Base-by-base conservation (phyloP, 306 rosid genomes). In the Dalbergia cochinchinensis region DNA sequence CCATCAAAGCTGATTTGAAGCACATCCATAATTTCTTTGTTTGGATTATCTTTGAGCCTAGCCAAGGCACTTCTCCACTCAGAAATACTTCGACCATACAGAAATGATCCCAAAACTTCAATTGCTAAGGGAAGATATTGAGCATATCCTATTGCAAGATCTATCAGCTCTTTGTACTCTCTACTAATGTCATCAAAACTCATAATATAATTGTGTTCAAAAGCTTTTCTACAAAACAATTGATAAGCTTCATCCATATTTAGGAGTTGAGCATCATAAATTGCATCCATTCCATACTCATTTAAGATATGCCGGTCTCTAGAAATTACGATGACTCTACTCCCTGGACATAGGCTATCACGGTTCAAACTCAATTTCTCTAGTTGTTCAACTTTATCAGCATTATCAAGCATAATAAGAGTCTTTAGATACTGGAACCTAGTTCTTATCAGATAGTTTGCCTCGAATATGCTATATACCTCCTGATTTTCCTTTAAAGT, bases 81-180 rank as follows among this genome's bases (percentile, higher is more conserved):
- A 11, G 54, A 35, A 55, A 34, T 18, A 13, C 12, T 4, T 35
- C 18, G 18, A 2, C 11, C 18, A 60, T 3, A 60, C 39, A 79
- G 4, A 60, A 37, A 70, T 5, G 83, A 69, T 3, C 77, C 77
- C 61, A 70, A 47, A 16, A 79, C 65, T 61, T 48, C 10, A 42
- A 79, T 47, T 61, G 58, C 77, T 1, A 79, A 35, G 8, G 69
- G 77, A 69, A 59, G 83, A 15, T 64, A 62, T 13, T 79, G 26
- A 35, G 54, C 55, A 79, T 79, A 22, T 34, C 42, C 15, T 5
- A 70, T 12, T n/a, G 64, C 8, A 13, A 2, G 8, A 34, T 60
- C 0, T 15, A 26, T 47, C 54, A 26, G 34, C 12, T 4, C 7
- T 14, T 18, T 11, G 60, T 11, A 69, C 7, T 7, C 41, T 31